These are phyloP conservation scores for Fusarium bactridioides DNA, from an alignment of 2,329 filamentous ascomycete genomes.

Conservation along the genomic window DNA sequence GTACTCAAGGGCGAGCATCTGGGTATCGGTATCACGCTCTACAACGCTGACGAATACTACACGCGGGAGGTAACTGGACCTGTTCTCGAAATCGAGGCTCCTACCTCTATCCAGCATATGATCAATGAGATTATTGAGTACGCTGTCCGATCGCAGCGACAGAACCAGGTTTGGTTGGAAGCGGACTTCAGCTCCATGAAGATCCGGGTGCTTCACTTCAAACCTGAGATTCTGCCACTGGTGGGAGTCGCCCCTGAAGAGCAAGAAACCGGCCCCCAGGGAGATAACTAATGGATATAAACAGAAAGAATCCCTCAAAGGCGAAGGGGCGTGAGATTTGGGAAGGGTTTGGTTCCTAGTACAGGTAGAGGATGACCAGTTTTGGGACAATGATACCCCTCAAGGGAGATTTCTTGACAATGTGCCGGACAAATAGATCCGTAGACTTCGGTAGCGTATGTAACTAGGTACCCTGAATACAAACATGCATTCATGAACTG, in stretches of 20 bases:
- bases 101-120: neutral
- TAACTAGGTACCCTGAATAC: neutral
- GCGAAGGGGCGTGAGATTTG: too few species aligned
- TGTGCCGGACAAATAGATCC: neutral
- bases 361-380: neutral
- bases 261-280: neutral
- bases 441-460: neutral
- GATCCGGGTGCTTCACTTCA: neutral
- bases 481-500: neutral
- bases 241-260: neutral
- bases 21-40: neutral
- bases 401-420: neutral
- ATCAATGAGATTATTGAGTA: neutral
- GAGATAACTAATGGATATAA: neutral
- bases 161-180: neutral
- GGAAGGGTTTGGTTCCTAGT: neutral
- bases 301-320: fast-evolving
- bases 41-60: neutral
- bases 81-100: neutral
- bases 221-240: neutral
- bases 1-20: neutral
- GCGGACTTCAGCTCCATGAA: neutral
- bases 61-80: neutral
- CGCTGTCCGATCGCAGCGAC: neutral
- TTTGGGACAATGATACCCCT: neutral